These are phyloP conservation scores for Nigrograna mackinnonii DNA, from an alignment of 2,329 filamentous ascomycete genomes.

Conservation along the genomic window DNA sequence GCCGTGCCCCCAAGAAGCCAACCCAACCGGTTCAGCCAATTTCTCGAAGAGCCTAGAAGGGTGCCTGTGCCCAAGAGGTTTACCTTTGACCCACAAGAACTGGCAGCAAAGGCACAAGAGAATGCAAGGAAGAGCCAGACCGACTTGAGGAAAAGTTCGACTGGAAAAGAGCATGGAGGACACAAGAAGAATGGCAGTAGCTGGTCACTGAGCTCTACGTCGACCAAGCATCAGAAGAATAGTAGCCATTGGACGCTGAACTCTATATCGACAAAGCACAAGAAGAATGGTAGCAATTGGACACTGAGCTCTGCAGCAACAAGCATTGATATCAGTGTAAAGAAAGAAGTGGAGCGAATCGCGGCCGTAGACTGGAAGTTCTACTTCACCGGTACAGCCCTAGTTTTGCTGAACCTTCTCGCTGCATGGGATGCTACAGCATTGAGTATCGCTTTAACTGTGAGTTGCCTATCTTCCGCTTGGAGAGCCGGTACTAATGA, in stretches of 20 bases:
- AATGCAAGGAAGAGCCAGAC: background rate
- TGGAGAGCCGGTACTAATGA: constrained; percentile 5
- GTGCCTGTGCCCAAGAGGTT: constrained; percentile 23
- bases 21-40: constrained; percentile 20
- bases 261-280: constrained; percentile 4
- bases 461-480: constrained; percentile 13
- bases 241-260: constrained; percentile 8
- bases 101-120: constrained; percentile 8
- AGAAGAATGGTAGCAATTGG: background rate
- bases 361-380: constrained; percentile 22
- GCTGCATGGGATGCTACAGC: constrained; percentile 25
- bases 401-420: constrained; percentile 26
- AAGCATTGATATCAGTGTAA: constrained; percentile 9
- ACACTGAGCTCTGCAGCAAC: constrained; percentile 1
- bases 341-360: constrained; percentile 15
- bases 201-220: constrained; percentile 4
- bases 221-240: constrained; percentile 3
- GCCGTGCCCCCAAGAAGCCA: constrained; percentile 9
- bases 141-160: background rate
- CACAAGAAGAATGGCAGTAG: background rate
- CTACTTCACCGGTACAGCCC: constrained; percentile 20
- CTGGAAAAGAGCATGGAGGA: no score
- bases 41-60: constrained; percentile 16
- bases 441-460: constrained; percentile 23
- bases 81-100: constrained; percentile 12